Percentiles rank a stretch among this genome's conserved stretches.
Evolutionary conservation across 1,139 yeast genomes (phyloP).

Genomic region (Geotrichum citri-aurantii): DNA sequence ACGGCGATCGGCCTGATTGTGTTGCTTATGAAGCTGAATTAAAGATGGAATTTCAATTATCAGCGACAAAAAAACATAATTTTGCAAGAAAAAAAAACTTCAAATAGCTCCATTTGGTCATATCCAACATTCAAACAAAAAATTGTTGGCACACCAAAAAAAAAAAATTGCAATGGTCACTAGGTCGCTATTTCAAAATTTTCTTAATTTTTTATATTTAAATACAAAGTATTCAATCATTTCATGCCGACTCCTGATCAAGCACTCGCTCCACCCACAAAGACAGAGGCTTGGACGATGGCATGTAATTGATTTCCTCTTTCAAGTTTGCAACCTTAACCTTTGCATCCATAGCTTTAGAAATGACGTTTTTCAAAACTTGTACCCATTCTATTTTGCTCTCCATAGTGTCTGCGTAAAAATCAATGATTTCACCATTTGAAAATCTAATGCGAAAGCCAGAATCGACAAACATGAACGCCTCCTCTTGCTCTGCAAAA

Average conservation of each 20-base stretch:
- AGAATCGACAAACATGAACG: constrained; percentile 25
- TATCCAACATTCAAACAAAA: background rate
- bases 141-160: too few relatives aligned
- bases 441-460: constrained; percentile 55
- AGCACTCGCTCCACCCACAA: constrained; percentile 6
- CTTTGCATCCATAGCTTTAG: background rate
- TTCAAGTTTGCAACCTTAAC: constrained; percentile 2
- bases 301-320: background rate
- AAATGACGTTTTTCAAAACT: constrained; percentile 24
- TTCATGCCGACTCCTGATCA: background rate
- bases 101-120: background rate
- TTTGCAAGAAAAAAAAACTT: too few relatives aligned
- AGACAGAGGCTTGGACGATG: background rate
- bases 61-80: too few relatives aligned
- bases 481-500: constrained; percentile 31
- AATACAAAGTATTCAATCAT: background rate
- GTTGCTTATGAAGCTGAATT: background rate
- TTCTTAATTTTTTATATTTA: background rate
- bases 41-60: background rate
- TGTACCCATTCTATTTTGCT: constrained; percentile 51
- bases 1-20: background rate
- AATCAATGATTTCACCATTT: constrained; percentile 64
- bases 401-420: constrained; percentile 53
- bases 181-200: background rate
- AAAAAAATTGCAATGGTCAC: background rate